Conservation (phyloP, 441 rosid species). For the Bocquillonia castaneifolia region DNA sequence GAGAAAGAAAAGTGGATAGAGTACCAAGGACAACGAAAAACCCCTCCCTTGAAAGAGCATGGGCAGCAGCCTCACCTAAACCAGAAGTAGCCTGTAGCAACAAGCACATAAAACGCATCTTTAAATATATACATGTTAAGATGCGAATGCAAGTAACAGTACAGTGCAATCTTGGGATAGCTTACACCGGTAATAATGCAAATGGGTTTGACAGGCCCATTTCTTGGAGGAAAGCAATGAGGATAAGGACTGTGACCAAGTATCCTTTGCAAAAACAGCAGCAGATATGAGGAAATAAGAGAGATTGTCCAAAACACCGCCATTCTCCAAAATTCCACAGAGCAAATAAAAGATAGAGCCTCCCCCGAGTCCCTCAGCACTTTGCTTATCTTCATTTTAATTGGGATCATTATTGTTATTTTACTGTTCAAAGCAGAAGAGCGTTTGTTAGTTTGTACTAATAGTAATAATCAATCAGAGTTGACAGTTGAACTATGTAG, state of each 20-base stretch:
- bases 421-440: too few species aligned
- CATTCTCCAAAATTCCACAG: conserved; percentile 70
- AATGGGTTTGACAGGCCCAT: conserved; percentile 34
- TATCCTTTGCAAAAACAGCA: conserved; percentile 37
- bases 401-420: too few species aligned
- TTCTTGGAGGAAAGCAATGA: conserved; percentile 27
- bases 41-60: conserved; percentile 67
- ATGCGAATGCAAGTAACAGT: background rate
- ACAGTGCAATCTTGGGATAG: background rate
- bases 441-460: too few species aligned
- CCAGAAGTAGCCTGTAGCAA: conserved; percentile 77
- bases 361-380: conserved; percentile 33
- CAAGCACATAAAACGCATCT: background rate
- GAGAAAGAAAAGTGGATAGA: background rate
- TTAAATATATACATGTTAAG: background rate
- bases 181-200: conserved; percentile 84
- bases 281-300: conserved; percentile 48
- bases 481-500: too few species aligned
- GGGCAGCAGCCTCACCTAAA: conserved; percentile 71
- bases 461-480: too few species aligned
- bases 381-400: too few species aligned
- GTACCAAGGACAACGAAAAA: conserved; percentile 71
- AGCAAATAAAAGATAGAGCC: conserved; percentile 40
- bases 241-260: conserved; percentile 32
- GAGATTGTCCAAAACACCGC: conserved; percentile 54